These are phyloP conservation scores for Phyllosticta citribraziliensis DNA, from an alignment of 2,329 filamentous ascomycete species.

Conservation along the genomic window DNA sequence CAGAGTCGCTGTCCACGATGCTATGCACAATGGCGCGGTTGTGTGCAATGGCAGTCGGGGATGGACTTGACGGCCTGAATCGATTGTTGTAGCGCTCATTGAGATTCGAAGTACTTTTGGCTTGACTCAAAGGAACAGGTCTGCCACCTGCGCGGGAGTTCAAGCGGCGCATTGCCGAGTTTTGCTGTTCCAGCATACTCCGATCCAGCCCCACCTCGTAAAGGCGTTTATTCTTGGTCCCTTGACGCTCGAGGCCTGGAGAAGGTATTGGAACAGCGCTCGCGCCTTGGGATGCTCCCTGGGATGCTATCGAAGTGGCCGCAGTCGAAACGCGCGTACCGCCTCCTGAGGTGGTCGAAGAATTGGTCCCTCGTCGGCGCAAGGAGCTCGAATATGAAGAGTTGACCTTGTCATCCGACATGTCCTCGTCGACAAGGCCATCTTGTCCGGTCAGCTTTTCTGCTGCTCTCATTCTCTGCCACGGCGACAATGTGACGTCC, in stretches of 20 bases:
- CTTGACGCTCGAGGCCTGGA: conserved; percentile 47
- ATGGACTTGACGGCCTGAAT: conserved; percentile 39
- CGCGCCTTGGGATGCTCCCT: conserved; percentile 57
- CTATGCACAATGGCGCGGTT: conserved; percentile 7
- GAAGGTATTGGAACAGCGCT: conserved; percentile 23
- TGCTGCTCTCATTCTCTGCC: conserved; percentile 59
- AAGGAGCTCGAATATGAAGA: conserved; percentile 54
- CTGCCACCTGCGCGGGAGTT: conserved; percentile 58
- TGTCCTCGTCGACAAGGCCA: conserved; percentile 27
- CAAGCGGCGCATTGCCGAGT: conserved; percentile 64
- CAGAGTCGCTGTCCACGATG: conserved; percentile 21
- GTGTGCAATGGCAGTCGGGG: conserved; percentile 16
- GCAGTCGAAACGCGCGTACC: conserved; percentile 70
- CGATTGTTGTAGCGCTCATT: conserved; percentile 36
- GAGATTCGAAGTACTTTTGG: conserved; percentile 37
- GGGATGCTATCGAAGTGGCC: conserved; percentile 79
- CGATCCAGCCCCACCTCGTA: conserved; percentile 78
- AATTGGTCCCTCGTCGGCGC: conserved; percentile 69
- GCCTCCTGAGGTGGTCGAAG: conserved; percentile 68
- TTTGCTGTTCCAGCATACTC: conserved; percentile 71
- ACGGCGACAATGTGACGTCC: conserved; percentile 73
- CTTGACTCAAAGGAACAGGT: conserved; percentile 41
- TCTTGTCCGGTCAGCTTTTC: conserved; percentile 36
- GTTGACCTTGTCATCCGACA: conserved; percentile 29
- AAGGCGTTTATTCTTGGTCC: conserved; percentile 62